Conservation (phyloP, 306 rosid genomes). For the Inga oerstediana region DNA sequence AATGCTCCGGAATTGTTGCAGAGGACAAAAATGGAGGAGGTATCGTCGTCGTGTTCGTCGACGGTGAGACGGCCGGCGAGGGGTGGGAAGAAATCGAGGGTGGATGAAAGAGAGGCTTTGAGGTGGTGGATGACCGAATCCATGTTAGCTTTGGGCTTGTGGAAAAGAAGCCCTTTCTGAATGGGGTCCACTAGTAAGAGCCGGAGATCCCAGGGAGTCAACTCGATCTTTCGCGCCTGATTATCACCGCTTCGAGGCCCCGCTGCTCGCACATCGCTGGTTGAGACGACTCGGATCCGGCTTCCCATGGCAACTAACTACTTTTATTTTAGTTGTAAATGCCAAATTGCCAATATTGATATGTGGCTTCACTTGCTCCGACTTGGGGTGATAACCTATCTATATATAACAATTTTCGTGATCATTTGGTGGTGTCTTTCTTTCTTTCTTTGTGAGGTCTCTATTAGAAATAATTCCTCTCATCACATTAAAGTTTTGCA, state of each 20-base stretch:
- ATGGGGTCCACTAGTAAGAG: conserved; percentile 23
- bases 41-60: not conserved
- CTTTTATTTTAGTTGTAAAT: not conserved
- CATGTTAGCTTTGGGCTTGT: not conserved
- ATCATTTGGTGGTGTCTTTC: not conserved
- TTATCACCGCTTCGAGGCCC: not conserved
- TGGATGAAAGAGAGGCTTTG: conserved; percentile 28
- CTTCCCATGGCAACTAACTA: not conserved
- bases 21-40: conserved; percentile 23
- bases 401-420: not conserved
- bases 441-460: no score
- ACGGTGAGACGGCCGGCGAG: conserved; percentile 35
- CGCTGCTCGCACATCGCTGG: not conserved
- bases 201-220: conserved; percentile 44
- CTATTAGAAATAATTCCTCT: not conserved
- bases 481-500: not conserved
- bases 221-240: not conserved
- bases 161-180: conserved; percentile 43
- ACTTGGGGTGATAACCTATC: not conserved
- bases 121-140: conserved; percentile 21
- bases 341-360: not conserved
- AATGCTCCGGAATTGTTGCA: conserved; percentile 35
- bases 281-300: not conserved
- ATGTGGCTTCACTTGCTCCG: not conserved
- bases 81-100: conserved; percentile 36